phyloP scores from a whole-genome alignment of 1,284 basidiomycete genomes.

The Cryptococcus jaspeensis region DNA sequence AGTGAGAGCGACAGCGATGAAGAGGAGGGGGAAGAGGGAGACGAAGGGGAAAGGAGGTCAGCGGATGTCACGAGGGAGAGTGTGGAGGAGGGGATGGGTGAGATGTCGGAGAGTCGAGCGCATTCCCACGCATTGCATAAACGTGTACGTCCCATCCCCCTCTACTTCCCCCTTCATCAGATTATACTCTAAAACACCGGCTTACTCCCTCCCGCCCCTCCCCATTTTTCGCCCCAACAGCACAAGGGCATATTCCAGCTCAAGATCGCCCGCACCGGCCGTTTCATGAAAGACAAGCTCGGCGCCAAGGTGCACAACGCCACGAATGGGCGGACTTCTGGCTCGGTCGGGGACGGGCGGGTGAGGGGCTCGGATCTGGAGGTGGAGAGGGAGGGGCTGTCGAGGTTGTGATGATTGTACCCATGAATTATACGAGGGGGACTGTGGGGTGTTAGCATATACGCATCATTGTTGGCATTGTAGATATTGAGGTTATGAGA shows the following conservation, averaged over 20 bases:
- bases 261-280: constrained; percentile 46
- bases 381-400: constrained; percentile 47
- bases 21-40: constrained; percentile 10
- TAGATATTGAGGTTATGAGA: background rate
- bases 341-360: constrained; percentile 17
- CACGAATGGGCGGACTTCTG: constrained; percentile 13
- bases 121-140: constrained; percentile 46
- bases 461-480: background rate
- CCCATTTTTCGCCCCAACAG: constrained; percentile 14
- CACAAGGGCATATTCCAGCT: constrained; percentile 50
- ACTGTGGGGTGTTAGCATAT: background rate
- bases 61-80: constrained; percentile 3
- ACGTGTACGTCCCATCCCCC: constrained; percentile 19
- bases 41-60: constrained; percentile 6
- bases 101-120: constrained; percentile 26
- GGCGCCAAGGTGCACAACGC: constrained; percentile 34
- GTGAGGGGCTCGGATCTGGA: constrained; percentile 40
- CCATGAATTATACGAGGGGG: background rate
- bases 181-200: background rate
- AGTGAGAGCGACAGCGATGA: constrained; percentile 13
- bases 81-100: constrained; percentile 17
- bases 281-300: constrained; percentile 48
- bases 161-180: background rate
- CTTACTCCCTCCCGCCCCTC: background rate
- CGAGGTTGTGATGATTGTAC: constrained; percentile 26